Conservation (phyloP, 805 yeast species). For the Yueomyces sp. region DNA sequence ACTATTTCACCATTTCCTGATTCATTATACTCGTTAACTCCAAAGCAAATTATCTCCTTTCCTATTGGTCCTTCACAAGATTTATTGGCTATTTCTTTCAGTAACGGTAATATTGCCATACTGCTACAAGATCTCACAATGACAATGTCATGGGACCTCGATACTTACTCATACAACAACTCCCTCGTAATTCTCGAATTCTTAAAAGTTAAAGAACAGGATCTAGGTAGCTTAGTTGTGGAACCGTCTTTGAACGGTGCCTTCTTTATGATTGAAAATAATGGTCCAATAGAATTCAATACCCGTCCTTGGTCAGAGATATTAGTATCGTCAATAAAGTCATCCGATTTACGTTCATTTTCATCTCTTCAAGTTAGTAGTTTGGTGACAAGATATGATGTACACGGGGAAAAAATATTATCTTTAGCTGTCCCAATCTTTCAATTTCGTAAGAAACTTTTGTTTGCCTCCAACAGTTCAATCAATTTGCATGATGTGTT, state of each 20-base stretch:
- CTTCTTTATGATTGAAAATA: slow-evolving; percentile 2
- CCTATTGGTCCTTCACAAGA: slow-evolving; percentile 16
- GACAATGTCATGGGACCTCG: slow-evolving; percentile 27
- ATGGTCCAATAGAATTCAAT: slow-evolving; percentile 2
- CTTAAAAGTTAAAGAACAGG: slow-evolving; percentile 2
- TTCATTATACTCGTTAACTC: slow-evolving; percentile 33
- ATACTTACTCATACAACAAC: slow-evolving; percentile 12
- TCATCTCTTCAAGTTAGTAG: slow-evolving; percentile 8
- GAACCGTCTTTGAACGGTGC: slow-evolving; percentile 2
- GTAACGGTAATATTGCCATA: slow-evolving; percentile 19
- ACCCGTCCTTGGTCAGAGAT: slow-evolving; percentile 11
- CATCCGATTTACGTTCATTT: slow-evolving; percentile 8
- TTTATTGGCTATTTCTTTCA: slow-evolving; percentile 14
- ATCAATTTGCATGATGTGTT: background rate
- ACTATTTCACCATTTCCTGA: slow-evolving; percentile 42
- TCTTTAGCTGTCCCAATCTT: background rate
- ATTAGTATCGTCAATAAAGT: slow-evolving; percentile 8
- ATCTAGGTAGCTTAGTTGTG: slow-evolving; percentile 1
- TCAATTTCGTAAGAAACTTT: no score
- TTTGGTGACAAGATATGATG: background rate
- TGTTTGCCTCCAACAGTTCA: background rate
- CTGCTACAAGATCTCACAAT: slow-evolving; percentile 22
- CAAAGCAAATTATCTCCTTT: slow-evolving; percentile 23
- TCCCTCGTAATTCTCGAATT: slow-evolving; percentile 14
- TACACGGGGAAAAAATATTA: background rate